phyloP scores from a whole-genome alignment of 176 grass and related monocot genomes.

The Oryza meridionalis region DNA sequence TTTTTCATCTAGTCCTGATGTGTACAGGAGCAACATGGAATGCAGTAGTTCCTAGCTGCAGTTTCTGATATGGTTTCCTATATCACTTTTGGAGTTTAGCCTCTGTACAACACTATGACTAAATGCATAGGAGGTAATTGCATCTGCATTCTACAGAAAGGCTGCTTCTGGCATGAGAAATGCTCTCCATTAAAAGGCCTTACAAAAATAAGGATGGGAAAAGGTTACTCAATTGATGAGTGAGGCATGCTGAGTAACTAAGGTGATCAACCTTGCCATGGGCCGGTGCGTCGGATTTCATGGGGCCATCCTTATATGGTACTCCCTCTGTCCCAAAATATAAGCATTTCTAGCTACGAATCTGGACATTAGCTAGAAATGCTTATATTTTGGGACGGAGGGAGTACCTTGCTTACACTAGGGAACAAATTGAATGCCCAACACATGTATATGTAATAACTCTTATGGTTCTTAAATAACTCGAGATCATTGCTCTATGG shows the following conservation, averaged over 20 bases:
- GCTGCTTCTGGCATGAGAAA: not conserved
- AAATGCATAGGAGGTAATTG: not conserved
- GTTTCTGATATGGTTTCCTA: not conserved
- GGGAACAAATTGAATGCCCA: slow-evolving; percentile 21
- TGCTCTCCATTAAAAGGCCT: slow-evolving; percentile 2
- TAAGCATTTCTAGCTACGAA: too few relatives aligned
- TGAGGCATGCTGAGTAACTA: slow-evolving; percentile 10
- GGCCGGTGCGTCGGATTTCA: not conserved
- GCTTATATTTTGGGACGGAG: too few relatives aligned
- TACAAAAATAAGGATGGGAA: not conserved
- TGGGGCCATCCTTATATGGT: not conserved
- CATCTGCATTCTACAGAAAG: slow-evolving; percentile 1
- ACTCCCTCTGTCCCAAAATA: too few relatives aligned
- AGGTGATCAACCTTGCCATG: not conserved
- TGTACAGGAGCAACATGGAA: slow-evolving; percentile 8
- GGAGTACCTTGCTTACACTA: not conserved
- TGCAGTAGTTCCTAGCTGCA: not conserved
- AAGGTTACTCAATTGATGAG: not conserved
- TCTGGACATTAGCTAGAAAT: too few relatives aligned
- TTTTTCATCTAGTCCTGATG: slow-evolving; percentile 4
- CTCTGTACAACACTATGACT: slow-evolving; percentile 6
- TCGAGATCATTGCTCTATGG: not conserved
- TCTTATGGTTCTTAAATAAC: not conserved
- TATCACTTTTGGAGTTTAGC: slow-evolving; percentile 1
- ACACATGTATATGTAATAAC: not conserved